Conservation (phyloP, 2,329 filamentous ascomycete species). For the Calcarisporium arbuscula region DNA sequence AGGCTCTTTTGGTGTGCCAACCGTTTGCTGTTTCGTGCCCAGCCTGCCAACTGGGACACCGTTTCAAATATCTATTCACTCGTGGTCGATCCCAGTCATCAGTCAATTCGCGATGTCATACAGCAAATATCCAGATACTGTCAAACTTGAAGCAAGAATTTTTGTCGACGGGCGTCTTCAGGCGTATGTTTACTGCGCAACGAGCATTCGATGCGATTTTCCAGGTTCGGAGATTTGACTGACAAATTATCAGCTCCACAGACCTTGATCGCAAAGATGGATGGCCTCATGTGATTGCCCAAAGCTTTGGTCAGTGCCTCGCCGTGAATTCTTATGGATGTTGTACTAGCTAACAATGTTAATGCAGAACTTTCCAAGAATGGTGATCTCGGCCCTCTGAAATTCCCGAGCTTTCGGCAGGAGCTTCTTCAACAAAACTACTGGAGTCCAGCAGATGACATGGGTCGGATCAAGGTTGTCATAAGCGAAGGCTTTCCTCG, state of each 20-base stretch:
- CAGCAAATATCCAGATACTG: conserved; percentile 48
- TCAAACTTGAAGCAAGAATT: conserved; percentile 60
- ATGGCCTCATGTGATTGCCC: conserved; percentile 45
- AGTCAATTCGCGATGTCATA: conserved; percentile 51
- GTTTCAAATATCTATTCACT: conserved; percentile 71
- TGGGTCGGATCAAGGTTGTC: conserved; percentile 70
- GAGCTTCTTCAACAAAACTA: conserved; percentile 62
- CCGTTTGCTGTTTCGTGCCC: conserved; percentile 65
- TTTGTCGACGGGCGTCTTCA: conserved; percentile 61
- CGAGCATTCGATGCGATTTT: not conserved
- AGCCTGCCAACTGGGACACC: conserved; percentile 50
- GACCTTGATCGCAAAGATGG: conserved; percentile 43
- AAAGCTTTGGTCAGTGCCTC: conserved; percentile 31
- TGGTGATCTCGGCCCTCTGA: conserved; percentile 54
- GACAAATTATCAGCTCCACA: conserved; percentile 38
- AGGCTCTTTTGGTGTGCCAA: conserved; percentile 48
- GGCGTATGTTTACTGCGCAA: conserved; percentile 30
- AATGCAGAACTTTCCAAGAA: conserved; percentile 44
- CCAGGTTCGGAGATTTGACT: not conserved
- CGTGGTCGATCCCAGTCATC: conserved; percentile 57
- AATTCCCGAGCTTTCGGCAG: conserved; percentile 66
- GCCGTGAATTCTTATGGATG: conserved; percentile 12
- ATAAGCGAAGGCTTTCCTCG: conserved; percentile 67
- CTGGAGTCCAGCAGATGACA: conserved; percentile 65
- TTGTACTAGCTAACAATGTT: conserved; percentile 1